Percentiles rank a stretch among this genome's conserved stretches.
phyloP scores from a whole-genome alignment of 2,329 filamentous ascomycete species.

The Nannizzia gypsea region DNA sequence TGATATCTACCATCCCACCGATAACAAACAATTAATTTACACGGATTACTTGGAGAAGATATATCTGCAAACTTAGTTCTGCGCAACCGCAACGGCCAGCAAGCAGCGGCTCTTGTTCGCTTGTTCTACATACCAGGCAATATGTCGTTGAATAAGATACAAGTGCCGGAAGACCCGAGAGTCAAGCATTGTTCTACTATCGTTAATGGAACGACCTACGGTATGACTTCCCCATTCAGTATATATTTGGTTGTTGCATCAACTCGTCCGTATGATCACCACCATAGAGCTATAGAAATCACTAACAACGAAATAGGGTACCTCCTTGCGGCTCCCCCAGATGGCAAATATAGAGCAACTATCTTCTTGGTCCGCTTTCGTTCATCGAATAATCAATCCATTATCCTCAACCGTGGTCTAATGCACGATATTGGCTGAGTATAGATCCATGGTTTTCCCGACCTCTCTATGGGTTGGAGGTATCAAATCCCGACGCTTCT shows the following conservation, averaged over 20 bases:
- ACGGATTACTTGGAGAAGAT: neutral
- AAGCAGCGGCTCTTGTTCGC: neutral
- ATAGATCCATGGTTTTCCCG: constrained; percentile 68
- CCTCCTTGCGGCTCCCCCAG: constrained; percentile 38
- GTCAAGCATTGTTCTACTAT: constrained; percentile 51
- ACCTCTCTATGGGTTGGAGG: constrained; percentile 75
- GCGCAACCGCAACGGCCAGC: neutral
- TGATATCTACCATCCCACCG: neutral
- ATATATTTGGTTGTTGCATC: neutral
- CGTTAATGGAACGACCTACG: constrained; percentile 60
- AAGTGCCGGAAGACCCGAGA: constrained; percentile 51
- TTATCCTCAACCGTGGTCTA: neutral
- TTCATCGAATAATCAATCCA: too few species aligned
- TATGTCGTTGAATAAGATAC: constrained; percentile 52
- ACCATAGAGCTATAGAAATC: neutral
- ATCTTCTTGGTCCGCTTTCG: constrained; percentile 41
- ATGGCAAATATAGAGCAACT: constrained; percentile 37
- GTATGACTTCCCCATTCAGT: constrained; percentile 21
- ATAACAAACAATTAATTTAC: neutral
- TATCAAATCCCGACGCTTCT: constrained; percentile 72
- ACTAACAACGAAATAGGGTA: constrained; percentile 32
- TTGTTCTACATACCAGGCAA: neutral
- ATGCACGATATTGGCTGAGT: neutral
- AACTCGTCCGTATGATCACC: neutral
- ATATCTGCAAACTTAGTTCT: neutral